Percentiles rank a stretch among this genome's conserved stretches.
Evolutionary conservation across 768 basidiomycete species (phyloP).

Genomic region (Russula foetens): DNA sequence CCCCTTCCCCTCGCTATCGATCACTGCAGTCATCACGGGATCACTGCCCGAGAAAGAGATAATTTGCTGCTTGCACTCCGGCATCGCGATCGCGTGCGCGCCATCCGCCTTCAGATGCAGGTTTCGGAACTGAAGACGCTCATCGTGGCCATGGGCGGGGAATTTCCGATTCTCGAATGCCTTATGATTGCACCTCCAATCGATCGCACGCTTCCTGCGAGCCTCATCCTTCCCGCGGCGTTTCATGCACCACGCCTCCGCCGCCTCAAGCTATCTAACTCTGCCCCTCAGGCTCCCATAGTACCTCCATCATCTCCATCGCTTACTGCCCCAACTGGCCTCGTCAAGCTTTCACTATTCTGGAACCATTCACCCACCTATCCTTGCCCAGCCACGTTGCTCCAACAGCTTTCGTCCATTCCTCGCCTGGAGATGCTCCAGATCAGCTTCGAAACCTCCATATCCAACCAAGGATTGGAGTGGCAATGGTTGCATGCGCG

Average conservation of each 20-base stretch:
- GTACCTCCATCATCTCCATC: not conserved
- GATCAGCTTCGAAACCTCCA: no score
- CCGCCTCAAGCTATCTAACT: not conserved
- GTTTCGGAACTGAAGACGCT: not conserved
- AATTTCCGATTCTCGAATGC: not conserved
- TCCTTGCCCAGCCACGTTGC: no score
- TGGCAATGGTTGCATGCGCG: not conserved
- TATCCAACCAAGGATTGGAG: no score
- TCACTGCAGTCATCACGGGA: not conserved
- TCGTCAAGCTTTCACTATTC: not conserved
- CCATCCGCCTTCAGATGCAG: not conserved
- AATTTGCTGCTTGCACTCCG: not conserved
- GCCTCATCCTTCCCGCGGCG: not conserved
- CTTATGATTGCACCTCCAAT: not conserved
- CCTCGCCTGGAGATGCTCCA: no score
- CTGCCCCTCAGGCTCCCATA: not conserved
- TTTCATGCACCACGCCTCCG: not conserved
- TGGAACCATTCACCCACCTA: no score
- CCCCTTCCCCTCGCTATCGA: not conserved
- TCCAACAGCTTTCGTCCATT: no score
- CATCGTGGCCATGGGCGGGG: not conserved
- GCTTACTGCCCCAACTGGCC: not conserved
- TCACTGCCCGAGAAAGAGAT: not conserved
- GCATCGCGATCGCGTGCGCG: not conserved
- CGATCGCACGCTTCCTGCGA: not conserved